Conservation (phyloP, 306 rosid genomes). For the Fagus crenata region DNA sequence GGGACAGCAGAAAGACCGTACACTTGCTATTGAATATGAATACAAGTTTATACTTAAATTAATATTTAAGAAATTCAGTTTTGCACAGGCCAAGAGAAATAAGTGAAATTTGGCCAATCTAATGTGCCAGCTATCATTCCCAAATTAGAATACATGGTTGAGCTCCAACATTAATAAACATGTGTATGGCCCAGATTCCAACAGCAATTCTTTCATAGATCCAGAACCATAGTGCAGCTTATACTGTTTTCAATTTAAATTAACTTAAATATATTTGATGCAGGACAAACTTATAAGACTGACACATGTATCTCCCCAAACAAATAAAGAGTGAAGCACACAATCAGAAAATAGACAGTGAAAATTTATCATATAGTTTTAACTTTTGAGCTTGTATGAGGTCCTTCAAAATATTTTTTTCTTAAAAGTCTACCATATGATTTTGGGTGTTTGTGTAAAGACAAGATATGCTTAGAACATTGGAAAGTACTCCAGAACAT, state of each 20-base stretch:
- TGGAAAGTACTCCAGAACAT: not conserved
- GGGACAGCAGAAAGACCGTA: not conserved
- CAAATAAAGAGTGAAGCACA: not conserved
- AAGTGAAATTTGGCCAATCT: not conserved
- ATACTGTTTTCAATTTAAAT: not conserved
- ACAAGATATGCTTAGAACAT: conserved; percentile 2
- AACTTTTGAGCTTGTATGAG: not conserved
- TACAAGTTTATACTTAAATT: not conserved
- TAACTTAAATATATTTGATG: not conserved
- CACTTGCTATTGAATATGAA: not conserved
- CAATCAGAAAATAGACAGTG: not conserved
- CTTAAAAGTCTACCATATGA: not conserved
- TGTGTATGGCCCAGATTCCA: not conserved
- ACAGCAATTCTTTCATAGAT: not conserved
- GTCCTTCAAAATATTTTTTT: conserved; percentile 5
- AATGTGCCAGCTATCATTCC: not conserved
- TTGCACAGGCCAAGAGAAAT: not conserved
- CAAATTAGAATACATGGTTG: not conserved
- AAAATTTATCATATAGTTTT: not conserved
- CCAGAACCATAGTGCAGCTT: not conserved
- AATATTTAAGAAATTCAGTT: not conserved
- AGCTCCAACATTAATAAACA: not conserved
- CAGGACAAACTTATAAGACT: not conserved
- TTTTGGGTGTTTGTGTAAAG: not conserved
- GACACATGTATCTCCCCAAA: not conserved